Base-by-base conservation (phyloP, 768 basidiomycete genomes). In the Mycena rebaudengoi region DNA sequence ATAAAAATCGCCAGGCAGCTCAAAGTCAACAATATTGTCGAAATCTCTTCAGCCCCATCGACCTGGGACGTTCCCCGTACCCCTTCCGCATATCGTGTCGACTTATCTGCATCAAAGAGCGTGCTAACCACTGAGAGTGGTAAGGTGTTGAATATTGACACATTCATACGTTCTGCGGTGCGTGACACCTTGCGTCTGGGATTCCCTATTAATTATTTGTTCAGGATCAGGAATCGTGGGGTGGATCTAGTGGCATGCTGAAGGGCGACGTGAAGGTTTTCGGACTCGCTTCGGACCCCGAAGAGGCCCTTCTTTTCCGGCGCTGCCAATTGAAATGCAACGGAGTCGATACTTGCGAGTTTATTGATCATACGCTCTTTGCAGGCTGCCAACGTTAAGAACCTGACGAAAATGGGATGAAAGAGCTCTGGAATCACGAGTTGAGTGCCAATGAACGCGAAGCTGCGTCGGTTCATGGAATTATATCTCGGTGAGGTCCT, bases 141-240 rank as follows among this genome's bases (percentile, higher is more conserved):
- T 10, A 37, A 37, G 10, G 35, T 18, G 18, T 37, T 37, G 35
- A 37, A 10, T 37, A 37, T 37, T 37, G 35, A 37, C 35, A 37
- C 11, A 18, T 37, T 37, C 18, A 37, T 37, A 10, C 35, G 35
- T 10, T 10, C 10, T 10, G 35, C 10, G 35, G 35, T 37, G 10
- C 11, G 35, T 37, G n/a, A n/a, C n/a, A n/a, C n/a, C n/a, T n/a
- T n/a, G n/a, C n/a, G n/a, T n/a, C n/a, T 37, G 10, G 10, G 10
- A 18, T 28, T 23, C 20, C 48, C 6, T 50, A n/a, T 28, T 13
- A 14, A n/a, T 10, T 12, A 55, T 14, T 40, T 39, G 26, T 23
- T 14, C 10, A 64, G 62, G 49, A 64, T 29, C 62, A 59, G 39
- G 62, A 64, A 2, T 58, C 62, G 1, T 64, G 62, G 62, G 25